Evolutionary conservation across 2,329 filamentous ascomycete genomes (phyloP).

Genomic region (Cryphonectria parasitica): DNA sequence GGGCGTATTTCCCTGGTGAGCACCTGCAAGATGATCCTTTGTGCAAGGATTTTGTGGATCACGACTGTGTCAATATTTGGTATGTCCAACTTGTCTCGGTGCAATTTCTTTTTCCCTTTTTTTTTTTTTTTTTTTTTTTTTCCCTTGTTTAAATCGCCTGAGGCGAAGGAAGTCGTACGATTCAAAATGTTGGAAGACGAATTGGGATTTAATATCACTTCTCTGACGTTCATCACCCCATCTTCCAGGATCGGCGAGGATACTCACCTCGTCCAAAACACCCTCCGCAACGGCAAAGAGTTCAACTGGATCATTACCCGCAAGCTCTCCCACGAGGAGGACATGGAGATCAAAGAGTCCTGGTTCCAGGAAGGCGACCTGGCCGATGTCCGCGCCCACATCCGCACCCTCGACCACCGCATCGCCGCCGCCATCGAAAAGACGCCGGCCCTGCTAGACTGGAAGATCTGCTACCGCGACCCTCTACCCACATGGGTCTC

Average conservation of each 20-base stretch:
- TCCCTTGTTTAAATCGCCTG: no score
- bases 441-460: constrained; percentile 52
- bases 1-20: constrained; percentile 48
- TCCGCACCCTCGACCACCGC: constrained; percentile 46
- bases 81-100: background rate
- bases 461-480: constrained; percentile 59
- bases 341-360: constrained; percentile 50
- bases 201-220: background rate
- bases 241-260: constrained; percentile 45
- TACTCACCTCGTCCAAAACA: constrained; percentile 49
- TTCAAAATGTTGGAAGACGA: background rate
- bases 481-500: constrained; percentile 57
- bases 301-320: constrained; percentile 54
- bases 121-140: no score
- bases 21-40: constrained; percentile 41
- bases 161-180: background rate
- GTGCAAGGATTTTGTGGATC: constrained; percentile 46
- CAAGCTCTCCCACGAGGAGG: constrained; percentile 45
- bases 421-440: constrained; percentile 51
- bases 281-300: constrained; percentile 46
- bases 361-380: constrained; percentile 54
- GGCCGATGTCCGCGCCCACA: constrained; percentile 44
- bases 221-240: no score
- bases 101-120: constrained; percentile 20
- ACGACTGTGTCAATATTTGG: constrained; percentile 51